Evolutionary conservation across 257 asterid species (phyloP).

Genomic region (Schizonepeta tenuifolia): DNA sequence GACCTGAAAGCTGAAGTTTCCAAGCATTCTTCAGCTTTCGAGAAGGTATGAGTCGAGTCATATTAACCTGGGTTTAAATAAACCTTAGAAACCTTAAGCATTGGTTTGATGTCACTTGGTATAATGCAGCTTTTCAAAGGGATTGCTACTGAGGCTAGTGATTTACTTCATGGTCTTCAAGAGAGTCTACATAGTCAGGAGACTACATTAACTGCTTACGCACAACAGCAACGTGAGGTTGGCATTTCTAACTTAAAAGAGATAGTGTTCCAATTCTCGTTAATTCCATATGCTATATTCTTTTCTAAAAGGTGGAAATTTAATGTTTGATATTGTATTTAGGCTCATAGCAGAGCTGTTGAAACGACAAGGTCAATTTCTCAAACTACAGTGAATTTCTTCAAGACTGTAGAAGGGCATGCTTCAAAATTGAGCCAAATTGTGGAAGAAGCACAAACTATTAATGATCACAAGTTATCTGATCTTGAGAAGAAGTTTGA

Average conservation of each 20-base stretch:
- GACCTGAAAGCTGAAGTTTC: slow-evolving; percentile 74
- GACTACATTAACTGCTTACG: slow-evolving; percentile 59
- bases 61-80: background rate
- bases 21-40: slow-evolving; percentile 68
- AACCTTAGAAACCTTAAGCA: background rate
- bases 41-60: slow-evolving; percentile 59
- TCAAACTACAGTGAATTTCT: slow-evolving; percentile 63
- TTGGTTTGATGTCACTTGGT: slow-evolving; percentile 33
- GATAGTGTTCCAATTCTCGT: slow-evolving; percentile 21
- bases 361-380: slow-evolving; percentile 74
- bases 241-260: slow-evolving; percentile 17
- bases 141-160: slow-evolving; percentile 75
- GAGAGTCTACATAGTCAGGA: slow-evolving; percentile 70
- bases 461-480: slow-evolving; percentile 63
- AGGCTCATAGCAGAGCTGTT: slow-evolving; percentile 85
- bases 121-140: slow-evolving; percentile 68
- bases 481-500: slow-evolving; percentile 91
- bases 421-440: slow-evolving; percentile 74
- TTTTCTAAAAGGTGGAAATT: background rate
- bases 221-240: slow-evolving; percentile 78
- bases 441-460: slow-evolving; percentile 83
- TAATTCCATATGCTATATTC: background rate
- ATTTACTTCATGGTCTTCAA: slow-evolving; percentile 78
- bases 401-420: slow-evolving; percentile 70
- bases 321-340: slow-evolving; percentile 30